These are phyloP conservation scores for Asterochloris erici DNA, from an alignment of 139 green algal species.

Conservation along the genomic window DNA sequence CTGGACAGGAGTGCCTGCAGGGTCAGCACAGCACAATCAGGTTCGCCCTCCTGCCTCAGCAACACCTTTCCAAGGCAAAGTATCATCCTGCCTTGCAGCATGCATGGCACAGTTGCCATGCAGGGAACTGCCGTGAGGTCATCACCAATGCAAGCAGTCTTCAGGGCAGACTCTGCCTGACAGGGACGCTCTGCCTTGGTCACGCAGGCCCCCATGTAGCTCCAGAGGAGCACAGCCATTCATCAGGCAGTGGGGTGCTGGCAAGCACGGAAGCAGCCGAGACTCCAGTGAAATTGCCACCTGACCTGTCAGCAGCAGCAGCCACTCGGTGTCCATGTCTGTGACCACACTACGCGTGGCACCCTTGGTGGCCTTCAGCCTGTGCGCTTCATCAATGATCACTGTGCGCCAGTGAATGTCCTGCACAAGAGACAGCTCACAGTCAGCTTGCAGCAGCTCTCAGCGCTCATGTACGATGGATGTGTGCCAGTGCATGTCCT, in stretches of 20 bases:
- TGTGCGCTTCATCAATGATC: constrained; percentile 66
- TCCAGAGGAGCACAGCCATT: not conserved
- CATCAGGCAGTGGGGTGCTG: not conserved
- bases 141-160: no score
- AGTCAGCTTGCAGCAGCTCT: not conserved
- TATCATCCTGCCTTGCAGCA: no score
- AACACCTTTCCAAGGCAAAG: not conserved
- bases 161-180: no score
- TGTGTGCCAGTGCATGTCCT: no score
- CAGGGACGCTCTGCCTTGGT: no score
- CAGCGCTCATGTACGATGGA: no score
- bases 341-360: constrained; percentile 51
- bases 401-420: constrained; percentile 53
- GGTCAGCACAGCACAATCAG: not conserved
- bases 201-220: no score
- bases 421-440: constrained; percentile 61
- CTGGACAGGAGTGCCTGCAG: constrained; percentile 83
- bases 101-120: no score
- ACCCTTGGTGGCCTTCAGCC: constrained; percentile 55
- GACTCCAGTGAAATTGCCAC: not conserved
- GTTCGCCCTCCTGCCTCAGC: not conserved
- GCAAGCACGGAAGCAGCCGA: not conserved
- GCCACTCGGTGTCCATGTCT: constrained; percentile 58
- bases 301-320: constrained; percentile 88
- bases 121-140: no score